These are phyloP conservation scores for Boletellus deceptivus DNA, from an alignment of 1,284 basidiomycete genomes.

Conservation along the genomic window DNA sequence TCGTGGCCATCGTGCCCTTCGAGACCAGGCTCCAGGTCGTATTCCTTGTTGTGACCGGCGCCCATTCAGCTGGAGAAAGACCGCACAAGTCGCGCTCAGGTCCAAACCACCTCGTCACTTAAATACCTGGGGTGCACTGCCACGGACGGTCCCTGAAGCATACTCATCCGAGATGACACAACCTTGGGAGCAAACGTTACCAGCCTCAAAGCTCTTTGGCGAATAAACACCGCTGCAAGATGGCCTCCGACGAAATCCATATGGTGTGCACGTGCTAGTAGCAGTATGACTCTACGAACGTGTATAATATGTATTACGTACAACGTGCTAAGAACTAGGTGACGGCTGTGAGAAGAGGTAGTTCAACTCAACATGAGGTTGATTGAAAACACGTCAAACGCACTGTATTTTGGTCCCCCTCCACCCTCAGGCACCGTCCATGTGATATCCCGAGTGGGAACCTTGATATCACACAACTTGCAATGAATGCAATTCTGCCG, in stretches of 20 bases:
- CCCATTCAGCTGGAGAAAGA: constrained; percentile 41
- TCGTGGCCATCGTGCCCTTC: constrained; percentile 1
- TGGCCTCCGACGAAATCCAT: too few relatives aligned
- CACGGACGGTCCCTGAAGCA: too few relatives aligned
- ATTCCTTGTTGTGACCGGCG: constrained; percentile 19
- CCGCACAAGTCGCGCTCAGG: too few relatives aligned
- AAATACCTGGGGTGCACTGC: too few relatives aligned
- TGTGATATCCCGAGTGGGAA: constrained; percentile 89
- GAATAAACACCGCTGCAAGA: too few relatives aligned
- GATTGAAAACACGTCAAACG: not conserved
- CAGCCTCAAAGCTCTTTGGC: too few relatives aligned
- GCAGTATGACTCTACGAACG: too few relatives aligned
- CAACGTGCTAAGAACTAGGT: constrained; percentile 8
- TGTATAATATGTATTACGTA: not conserved
- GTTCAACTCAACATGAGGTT: not conserved
- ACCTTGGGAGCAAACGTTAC: too few relatives aligned
- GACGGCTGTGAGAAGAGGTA: constrained; percentile 7
- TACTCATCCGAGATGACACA: too few relatives aligned
- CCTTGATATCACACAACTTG: constrained; percentile 93
- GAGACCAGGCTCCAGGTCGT: constrained; percentile 22
- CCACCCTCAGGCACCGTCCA: constrained; percentile 95
- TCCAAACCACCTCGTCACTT: not conserved
- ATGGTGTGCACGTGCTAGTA: too few relatives aligned
- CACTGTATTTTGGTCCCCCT: constrained; percentile 87
- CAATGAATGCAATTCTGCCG: constrained; percentile 85